Percentiles rank a stretch among this genome's conserved stretches.
These are phyloP conservation scores for Chlamydomonas schloesseri DNA, from an alignment of 139 green algal genomes.

Conservation along the genomic window DNA sequence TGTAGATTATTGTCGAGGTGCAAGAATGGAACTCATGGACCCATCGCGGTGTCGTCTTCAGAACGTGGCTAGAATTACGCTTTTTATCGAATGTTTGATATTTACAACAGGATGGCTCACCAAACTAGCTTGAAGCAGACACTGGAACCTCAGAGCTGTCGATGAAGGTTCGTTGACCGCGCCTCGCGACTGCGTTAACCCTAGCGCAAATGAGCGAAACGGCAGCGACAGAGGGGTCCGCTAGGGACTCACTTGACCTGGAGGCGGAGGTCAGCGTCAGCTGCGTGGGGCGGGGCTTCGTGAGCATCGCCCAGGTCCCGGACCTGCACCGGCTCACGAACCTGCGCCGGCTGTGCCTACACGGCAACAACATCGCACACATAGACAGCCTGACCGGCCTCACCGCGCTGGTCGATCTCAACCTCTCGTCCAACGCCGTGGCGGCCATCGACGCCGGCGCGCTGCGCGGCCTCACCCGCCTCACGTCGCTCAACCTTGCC, in stretches of 20 bases:
- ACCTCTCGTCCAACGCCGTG: slow-evolving; percentile 81
- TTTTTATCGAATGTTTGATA: too few species aligned
- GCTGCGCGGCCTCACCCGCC: slow-evolving; percentile 53
- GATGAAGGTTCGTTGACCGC: too few species aligned
- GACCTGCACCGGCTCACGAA: slow-evolving; percentile 53
- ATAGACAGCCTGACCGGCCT: slow-evolving; percentile 64
- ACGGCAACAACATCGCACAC: slow-evolving; percentile 73
- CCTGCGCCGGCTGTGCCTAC: slow-evolving; percentile 64
- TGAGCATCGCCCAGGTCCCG: slow-evolving; percentile 49
- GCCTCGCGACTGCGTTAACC: too few species aligned
- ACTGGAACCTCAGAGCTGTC: too few species aligned
- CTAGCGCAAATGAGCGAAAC: neutral
- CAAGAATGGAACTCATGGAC: too few species aligned
- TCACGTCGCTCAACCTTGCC: slow-evolving; percentile 77
- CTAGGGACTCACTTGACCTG: too few species aligned
- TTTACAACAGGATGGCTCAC: too few species aligned
- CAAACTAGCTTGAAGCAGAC: too few species aligned
- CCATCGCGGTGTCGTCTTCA: too few species aligned
- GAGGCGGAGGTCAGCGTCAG: slow-evolving; percentile 38
- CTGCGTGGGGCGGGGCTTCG: slow-evolving; percentile 58
- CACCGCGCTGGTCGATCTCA: slow-evolving; percentile 62
- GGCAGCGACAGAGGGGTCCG: neutral
- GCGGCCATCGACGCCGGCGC: slow-evolving; percentile 26
- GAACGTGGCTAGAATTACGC: too few species aligned
- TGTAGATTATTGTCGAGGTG: too few species aligned